Conservation (phyloP, 352 stramenopile species). For the Globisporangium spiculum region DNA sequence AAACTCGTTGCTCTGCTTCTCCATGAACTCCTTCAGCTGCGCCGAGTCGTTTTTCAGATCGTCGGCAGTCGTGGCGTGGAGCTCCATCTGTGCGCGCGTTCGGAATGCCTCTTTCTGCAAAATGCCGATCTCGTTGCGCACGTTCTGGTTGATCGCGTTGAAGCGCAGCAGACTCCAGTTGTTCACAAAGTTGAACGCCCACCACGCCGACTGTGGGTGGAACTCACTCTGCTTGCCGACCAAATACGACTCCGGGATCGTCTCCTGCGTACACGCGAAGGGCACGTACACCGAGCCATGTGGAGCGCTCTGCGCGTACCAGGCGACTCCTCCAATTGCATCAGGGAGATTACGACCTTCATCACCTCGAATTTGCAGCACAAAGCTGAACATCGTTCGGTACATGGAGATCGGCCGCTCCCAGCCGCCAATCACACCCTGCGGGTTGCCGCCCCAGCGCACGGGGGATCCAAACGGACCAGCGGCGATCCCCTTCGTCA, state of each 20-base stretch:
- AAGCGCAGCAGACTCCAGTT: conserved; percentile 82
- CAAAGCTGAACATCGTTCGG: conserved; percentile 86
- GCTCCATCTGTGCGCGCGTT: conserved; percentile 16
- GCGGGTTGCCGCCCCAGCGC: conserved; percentile 60
- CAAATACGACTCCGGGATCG: conserved; percentile 55
- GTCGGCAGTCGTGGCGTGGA: not conserved
- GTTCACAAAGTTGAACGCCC: conserved; percentile 87
- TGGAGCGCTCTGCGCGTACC: conserved; percentile 63
- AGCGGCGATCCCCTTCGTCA: conserved; percentile 79
- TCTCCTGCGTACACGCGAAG: conserved; percentile 55
- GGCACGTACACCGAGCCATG: conserved; percentile 77
- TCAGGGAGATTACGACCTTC: conserved; percentile 25
- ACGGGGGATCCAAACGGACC: conserved; percentile 91
- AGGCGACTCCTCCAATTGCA: conserved; percentile 48
- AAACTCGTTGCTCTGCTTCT: conserved; percentile 52
- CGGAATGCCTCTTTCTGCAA: conserved; percentile 45
- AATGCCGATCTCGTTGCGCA: conserved; percentile 29
- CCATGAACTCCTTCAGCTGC: conserved; percentile 26
- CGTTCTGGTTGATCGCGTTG: conserved; percentile 64
- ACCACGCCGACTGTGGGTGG: conserved; percentile 65
- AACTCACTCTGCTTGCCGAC: conserved; percentile 70
- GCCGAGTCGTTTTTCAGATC: conserved; percentile 4
- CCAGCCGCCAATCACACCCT: conserved; percentile 65
- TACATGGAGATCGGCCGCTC: conserved; percentile 91
- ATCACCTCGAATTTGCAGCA: conserved; percentile 39